Evolutionary conservation across 352 stramenopile species (phyloP).

Genomic region (Peronospora farinosa): DNA sequence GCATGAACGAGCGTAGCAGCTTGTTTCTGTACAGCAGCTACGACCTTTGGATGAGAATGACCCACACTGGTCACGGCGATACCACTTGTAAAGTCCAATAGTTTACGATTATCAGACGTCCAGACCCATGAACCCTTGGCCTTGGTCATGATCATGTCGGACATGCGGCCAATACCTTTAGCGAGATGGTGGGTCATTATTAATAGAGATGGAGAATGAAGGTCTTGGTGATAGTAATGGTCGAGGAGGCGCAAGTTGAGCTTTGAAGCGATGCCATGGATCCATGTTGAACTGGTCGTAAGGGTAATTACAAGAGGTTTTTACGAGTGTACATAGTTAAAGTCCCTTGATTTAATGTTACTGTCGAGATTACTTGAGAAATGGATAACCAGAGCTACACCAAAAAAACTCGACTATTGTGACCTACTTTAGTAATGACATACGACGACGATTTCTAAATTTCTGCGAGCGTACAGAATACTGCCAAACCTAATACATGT

Average conservation of each 20-base stretch:
- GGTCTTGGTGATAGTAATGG: neutral
- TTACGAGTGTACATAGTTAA: too few species aligned
- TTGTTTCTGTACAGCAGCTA: slow-evolving; percentile 88
- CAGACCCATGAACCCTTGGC: slow-evolving; percentile 84
- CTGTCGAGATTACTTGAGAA: neutral
- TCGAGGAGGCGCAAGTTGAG: too few species aligned
- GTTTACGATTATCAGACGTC: slow-evolving; percentile 81
- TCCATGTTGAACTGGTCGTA: slow-evolving; percentile 26
- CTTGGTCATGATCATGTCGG: slow-evolving; percentile 77
- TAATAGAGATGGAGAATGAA: neutral
- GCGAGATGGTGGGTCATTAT: slow-evolving; percentile 72
- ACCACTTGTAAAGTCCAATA: slow-evolving; percentile 90
- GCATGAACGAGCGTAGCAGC: slow-evolving; percentile 82
- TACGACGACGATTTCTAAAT: too few species aligned
- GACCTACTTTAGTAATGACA: too few species aligned
- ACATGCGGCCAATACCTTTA: slow-evolving; percentile 78
- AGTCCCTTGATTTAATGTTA: neutral
- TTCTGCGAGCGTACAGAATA: slow-evolving; percentile 19
- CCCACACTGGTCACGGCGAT: slow-evolving; percentile 91
- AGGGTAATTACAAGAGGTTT: neutral
- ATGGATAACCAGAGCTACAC: too few species aligned
- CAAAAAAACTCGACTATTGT: too few species aligned
- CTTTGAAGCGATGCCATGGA: too few species aligned
- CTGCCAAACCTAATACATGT: too few species aligned
- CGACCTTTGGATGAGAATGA: slow-evolving; percentile 89